phyloP scores from a whole-genome alignment of 2,329 filamentous ascomycete genomes.

The Herpotrichia juniperi region DNA sequence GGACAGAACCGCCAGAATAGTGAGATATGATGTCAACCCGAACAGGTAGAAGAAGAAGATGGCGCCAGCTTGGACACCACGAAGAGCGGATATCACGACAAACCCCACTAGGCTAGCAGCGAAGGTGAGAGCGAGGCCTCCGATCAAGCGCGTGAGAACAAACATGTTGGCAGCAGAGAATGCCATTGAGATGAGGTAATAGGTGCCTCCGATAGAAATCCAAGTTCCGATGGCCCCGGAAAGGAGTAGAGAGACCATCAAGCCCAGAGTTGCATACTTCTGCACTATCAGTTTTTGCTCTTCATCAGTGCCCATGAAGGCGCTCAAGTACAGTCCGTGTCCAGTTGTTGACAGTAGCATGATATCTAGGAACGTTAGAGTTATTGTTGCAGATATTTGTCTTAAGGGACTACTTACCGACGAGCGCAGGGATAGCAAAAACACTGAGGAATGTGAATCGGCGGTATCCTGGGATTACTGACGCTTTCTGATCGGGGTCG shows the following conservation, averaged over 20 bases:
- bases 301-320: constrained; percentile 58
- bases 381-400: neutral
- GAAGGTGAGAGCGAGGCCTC: constrained; percentile 58
- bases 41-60: constrained; percentile 67
- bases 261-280: constrained; percentile 61
- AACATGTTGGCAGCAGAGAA: constrained; percentile 63
- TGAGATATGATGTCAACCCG: constrained; percentile 64
- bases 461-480: constrained; percentile 54
- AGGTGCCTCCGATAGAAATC: constrained; percentile 68
- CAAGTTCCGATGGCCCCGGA: constrained; percentile 67
- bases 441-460: constrained; percentile 65
- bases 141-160: constrained; percentile 58
- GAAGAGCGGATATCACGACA: constrained; percentile 56
- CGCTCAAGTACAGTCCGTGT: constrained; percentile 66
- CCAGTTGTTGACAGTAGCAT: constrained; percentile 64
- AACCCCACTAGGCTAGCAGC: constrained; percentile 60
- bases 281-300: no score
- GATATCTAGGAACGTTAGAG: constrained; percentile 53
- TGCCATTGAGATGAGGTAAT: constrained; percentile 64
- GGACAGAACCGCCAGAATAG: constrained; percentile 57
- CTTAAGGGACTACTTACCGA: constrained; percentile 38
- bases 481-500: constrained; percentile 53
- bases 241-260: constrained; percentile 65
- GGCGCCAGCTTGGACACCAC: constrained; percentile 54
- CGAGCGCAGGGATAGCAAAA: constrained; percentile 66